phyloP scores from a whole-genome alignment of 805 yeast species.

The Pichia membranifaciens region DNA sequence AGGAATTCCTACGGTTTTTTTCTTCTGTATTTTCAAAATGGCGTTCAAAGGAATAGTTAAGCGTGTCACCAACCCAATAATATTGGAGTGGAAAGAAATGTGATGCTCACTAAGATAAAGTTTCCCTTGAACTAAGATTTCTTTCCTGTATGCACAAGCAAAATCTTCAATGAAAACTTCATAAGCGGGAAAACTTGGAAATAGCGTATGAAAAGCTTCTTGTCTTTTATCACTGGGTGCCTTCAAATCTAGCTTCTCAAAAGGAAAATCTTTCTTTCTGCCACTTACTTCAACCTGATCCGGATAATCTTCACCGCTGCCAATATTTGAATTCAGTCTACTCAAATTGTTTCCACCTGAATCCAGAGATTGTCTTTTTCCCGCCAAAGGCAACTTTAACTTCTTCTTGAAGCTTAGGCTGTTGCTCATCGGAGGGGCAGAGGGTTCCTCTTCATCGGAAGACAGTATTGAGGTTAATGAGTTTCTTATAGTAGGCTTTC shows the following conservation, averaged over 20 bases:
- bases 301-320: background rate
- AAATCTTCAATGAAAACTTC: slow-evolving; percentile 58
- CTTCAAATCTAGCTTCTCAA: slow-evolving; percentile 23
- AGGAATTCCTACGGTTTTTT: slow-evolving; percentile 60
- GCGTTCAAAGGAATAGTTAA: slow-evolving; percentile 53
- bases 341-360: slow-evolving; percentile 6
- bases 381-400: slow-evolving; percentile 12
- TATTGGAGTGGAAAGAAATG: slow-evolving; percentile 60
- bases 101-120: slow-evolving; percentile 51
- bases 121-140: slow-evolving; percentile 62
- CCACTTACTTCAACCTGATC: slow-evolving; percentile 5
- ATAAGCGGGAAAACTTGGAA: slow-evolving; percentile 43
- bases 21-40: slow-evolving; percentile 58
- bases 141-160: slow-evolving; percentile 60
- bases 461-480: slow-evolving; percentile 1
- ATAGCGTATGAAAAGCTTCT: slow-evolving; percentile 53
- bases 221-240: slow-evolving; percentile 47
- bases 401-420: slow-evolving; percentile 14
- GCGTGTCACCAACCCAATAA: slow-evolving; percentile 62
- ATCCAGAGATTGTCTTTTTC: slow-evolving; percentile 8
- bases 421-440: slow-evolving; percentile 2
- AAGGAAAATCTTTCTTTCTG: slow-evolving; percentile 12
- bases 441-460: slow-evolving; percentile 9
- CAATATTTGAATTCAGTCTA: slow-evolving; percentile 10
- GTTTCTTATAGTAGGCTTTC: slow-evolving; percentile 5